phyloP scores from a whole-genome alignment of 1,139 yeast genomes.

The Geotrichum klebahnii region DNA sequence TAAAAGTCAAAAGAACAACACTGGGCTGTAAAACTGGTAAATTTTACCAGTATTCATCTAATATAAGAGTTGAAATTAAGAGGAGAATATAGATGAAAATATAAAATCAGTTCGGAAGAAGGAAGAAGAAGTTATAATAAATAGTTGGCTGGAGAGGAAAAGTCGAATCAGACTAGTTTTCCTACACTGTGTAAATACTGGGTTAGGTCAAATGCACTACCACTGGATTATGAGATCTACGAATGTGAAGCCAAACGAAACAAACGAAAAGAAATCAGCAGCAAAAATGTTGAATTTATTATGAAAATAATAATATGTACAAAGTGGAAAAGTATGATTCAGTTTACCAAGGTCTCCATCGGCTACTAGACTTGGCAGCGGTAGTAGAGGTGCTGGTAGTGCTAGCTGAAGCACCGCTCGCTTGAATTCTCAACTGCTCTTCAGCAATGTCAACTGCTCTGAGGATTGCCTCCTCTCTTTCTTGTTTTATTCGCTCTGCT shows the following conservation, averaged over 20 bases:
- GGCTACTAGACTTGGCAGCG: neutral
- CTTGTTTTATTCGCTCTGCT: constrained; percentile 68
- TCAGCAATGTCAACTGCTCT: constrained; percentile 52
- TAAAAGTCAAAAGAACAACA: neutral
- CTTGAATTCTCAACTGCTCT: constrained; percentile 13
- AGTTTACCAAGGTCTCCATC: constrained; percentile 7
- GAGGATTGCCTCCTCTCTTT: constrained; percentile 62
- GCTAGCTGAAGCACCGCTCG: neutral
- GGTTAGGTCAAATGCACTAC: neutral
- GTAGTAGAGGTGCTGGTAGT: neutral
- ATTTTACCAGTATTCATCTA: neutral
- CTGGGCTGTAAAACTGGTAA: neutral
- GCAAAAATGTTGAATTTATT: neutral
- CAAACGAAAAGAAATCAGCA: too few species aligned
- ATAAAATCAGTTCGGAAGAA: neutral
- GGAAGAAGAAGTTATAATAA: neutral
- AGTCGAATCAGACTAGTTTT: neutral
- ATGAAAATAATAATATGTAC: constrained; percentile 3
- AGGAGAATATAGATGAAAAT: neutral
- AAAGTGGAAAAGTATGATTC: neutral
- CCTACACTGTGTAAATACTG: neutral
- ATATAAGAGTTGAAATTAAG: neutral
- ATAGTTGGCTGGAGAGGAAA: neutral
- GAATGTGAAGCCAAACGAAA: too few species aligned
- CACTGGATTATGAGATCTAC: too few species aligned